These are phyloP conservation scores for Rubroshorea leprosula DNA, from an alignment of 345 rosid genomes.

Conservation along the genomic window DNA sequence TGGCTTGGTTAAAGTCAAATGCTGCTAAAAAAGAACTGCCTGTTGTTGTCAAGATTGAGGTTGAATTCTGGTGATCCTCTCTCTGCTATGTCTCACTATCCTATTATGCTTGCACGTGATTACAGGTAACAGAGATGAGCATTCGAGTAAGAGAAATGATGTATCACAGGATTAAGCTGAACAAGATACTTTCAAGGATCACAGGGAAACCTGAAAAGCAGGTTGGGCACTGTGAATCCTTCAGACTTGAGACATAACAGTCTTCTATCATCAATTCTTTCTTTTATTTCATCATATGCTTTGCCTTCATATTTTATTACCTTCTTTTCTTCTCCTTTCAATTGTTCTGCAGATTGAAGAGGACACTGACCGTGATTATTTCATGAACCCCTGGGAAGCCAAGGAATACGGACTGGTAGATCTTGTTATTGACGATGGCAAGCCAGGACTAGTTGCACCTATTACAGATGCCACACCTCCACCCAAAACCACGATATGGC, in stretches of 20 bases:
- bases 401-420: conserved; percentile 87
- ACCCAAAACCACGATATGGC: conserved; percentile 64
- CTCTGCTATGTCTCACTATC: neutral
- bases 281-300: neutral
- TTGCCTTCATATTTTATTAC: neutral
- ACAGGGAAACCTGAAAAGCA: conserved; percentile 69
- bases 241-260: neutral
- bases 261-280: conserved; percentile 1
- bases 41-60: conserved; percentile 8
- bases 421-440: conserved; percentile 81
- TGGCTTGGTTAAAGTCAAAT: neutral
- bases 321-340: neutral
- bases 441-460: conserved; percentile 91
- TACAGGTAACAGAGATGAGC: conserved; percentile 69
- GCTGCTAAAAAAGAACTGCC: neutral
- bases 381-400: conserved; percentile 94
- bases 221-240: conserved; percentile 43
- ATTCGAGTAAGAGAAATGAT: conserved; percentile 73
- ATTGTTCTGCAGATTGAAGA: conserved; percentile 46
- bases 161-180: conserved; percentile 67
- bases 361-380: conserved; percentile 78
- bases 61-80: neutral
- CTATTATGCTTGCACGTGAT: conserved; percentile 18
- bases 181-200: conserved; percentile 72
- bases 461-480: conserved; percentile 57